phyloP scores from a whole-genome alignment of 306 rosid species.

The Dalbergia cultrata region DNA sequence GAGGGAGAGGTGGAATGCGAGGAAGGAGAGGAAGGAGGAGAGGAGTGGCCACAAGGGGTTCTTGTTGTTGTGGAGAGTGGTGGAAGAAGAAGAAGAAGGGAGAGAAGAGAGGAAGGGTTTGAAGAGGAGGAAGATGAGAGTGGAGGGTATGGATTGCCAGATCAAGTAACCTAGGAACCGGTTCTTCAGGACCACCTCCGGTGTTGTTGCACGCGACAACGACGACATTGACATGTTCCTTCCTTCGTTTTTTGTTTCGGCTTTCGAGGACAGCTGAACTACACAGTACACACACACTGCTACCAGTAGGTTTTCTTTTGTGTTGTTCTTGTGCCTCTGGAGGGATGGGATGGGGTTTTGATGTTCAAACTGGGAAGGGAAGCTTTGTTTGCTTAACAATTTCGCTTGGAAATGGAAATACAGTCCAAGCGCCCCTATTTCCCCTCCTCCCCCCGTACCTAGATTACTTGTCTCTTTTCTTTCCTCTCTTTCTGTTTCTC shows the following conservation, averaged over 20 bases:
- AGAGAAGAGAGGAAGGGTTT: slow-evolving; percentile 47
- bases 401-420: too few species aligned
- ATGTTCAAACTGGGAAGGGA: too few species aligned
- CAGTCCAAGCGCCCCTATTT: too few species aligned
- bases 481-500: background rate
- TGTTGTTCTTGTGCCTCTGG: too few species aligned
- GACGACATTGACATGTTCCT: background rate
- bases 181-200: slow-evolving; percentile 61
- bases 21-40: slow-evolving; percentile 45
- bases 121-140: slow-evolving; percentile 63
- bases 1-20: slow-evolving; percentile 69
- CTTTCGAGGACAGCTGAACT: too few species aligned
- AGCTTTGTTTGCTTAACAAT: too few species aligned
- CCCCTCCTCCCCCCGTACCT: too few species aligned
- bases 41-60: background rate
- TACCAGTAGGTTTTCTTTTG: too few species aligned
- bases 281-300: too few species aligned
- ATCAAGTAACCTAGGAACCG: slow-evolving; percentile 76
- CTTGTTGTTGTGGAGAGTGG: too few species aligned
- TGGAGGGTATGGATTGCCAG: slow-evolving; percentile 93
- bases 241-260: background rate
- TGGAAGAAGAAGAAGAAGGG: background rate
- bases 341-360: too few species aligned
- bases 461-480: background rate
- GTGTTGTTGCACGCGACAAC: slow-evolving; percentile 4